Percentiles rank a stretch among this genome's conserved stretches.
These are phyloP conservation scores for Rhynchospora pubera DNA, from an alignment of 176 grass and related monocot genomes.

Conservation along the genomic window DNA sequence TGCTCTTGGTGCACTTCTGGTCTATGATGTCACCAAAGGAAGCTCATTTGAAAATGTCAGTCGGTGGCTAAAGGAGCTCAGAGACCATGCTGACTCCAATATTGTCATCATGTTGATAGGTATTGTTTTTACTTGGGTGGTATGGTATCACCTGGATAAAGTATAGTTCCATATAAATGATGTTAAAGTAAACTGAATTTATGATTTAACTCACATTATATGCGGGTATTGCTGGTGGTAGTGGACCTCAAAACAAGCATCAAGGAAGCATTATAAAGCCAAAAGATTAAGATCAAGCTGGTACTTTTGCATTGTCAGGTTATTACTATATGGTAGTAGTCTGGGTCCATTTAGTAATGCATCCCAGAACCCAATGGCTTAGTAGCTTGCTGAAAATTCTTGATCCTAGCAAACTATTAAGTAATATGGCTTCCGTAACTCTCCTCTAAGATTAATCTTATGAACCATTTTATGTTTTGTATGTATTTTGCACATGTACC, in stretches of 20 bases:
- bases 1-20: conserved; percentile 81
- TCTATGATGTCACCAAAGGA: conserved; percentile 90
- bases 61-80: conserved; percentile 83
- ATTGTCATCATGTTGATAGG: conserved; percentile 66
- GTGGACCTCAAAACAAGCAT: background rate
- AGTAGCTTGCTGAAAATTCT: background rate
- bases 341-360: background rate
- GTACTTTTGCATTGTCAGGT: background rate
- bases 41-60: conserved; percentile 84
- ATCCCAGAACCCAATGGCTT: background rate
- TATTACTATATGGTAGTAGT: background rate
- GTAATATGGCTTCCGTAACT: background rate
- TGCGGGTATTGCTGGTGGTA: background rate
- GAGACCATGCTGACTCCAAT: conserved; percentile 61
- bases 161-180: background rate
- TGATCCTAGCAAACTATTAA: background rate
- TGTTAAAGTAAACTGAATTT: background rate
- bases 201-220: background rate
- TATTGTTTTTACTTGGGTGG: background rate
- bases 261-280: background rate
- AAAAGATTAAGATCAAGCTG: background rate
- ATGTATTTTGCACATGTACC: background rate
- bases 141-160: background rate
- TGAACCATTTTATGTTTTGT: background rate
- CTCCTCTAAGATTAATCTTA: background rate